Evolutionary conservation across 139 green algal species (phyloP).

Genomic region (Closterium sp.): DNA sequence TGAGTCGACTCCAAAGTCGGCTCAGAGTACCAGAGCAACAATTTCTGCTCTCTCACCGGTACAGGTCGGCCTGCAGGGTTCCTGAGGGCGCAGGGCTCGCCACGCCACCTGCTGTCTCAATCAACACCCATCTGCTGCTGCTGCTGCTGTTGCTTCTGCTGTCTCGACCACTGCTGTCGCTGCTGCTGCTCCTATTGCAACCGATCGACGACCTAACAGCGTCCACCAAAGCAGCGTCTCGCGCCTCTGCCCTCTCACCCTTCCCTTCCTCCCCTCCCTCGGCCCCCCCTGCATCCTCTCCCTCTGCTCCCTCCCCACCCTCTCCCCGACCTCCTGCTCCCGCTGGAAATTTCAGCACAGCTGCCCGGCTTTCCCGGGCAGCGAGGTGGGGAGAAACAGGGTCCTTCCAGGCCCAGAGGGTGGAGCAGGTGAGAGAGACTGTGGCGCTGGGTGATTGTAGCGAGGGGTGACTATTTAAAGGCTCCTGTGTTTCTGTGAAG

Average conservation of each 20-base stretch:
- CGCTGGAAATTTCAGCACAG: neutral
- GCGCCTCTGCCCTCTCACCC: neutral
- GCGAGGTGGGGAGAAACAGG: constrained; percentile 76
- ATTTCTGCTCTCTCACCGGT: constrained; percentile 33
- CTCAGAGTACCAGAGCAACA: too few species aligned
- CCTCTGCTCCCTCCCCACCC: neutral
- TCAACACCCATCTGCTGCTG: constrained; percentile 58
- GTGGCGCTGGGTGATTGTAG: neutral
- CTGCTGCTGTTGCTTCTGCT: neutral
- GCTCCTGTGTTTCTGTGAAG: neutral
- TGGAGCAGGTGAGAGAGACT: constrained; percentile 29
- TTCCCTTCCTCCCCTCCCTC: neutral
- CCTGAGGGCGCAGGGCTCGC: constrained; percentile 80
- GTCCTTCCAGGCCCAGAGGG: constrained; percentile 66
- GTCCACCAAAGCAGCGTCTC: neutral
- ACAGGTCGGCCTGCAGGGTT: constrained; percentile 63
- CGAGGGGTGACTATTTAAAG: neutral
- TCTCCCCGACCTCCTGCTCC: constrained; percentile 10
- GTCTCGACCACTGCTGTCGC: neutral
- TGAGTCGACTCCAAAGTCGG: too few species aligned
- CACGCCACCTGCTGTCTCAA: constrained; percentile 92
- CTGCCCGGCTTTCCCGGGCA: neutral
- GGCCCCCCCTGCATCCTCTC: neutral
- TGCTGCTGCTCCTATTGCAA: neutral
- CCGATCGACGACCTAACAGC: neutral